These are phyloP conservation scores for Selaginella moellendorffii DNA, from an alignment of 75 land plant genomes.

Conservation along the genomic window DNA sequence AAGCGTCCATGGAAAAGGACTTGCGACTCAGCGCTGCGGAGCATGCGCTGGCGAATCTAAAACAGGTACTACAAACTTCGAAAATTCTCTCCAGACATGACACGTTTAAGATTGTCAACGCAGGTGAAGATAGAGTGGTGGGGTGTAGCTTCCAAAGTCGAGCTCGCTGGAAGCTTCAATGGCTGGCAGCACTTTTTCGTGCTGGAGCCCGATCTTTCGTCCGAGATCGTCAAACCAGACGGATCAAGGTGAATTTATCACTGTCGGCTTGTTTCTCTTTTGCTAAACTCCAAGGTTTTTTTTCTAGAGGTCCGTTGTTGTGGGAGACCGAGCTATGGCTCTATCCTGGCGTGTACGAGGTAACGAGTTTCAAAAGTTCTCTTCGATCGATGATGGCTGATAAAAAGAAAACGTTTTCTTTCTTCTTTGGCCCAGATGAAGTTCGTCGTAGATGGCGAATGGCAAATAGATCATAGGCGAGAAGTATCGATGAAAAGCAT, in stretches of 20 bases:
- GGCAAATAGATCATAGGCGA: conserved; percentile 32
- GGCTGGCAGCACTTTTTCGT: conserved; percentile 76
- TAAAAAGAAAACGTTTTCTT: conserved; percentile 1
- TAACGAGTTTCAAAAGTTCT: conserved; percentile 3
- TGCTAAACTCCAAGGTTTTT: neutral
- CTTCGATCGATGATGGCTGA: too few relatives aligned
- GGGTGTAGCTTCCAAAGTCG: conserved; percentile 52
- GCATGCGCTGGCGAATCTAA: conserved; percentile 42
- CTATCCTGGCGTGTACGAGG: conserved; percentile 82
- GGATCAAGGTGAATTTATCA: conserved; percentile 40
- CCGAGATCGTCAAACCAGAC: conserved; percentile 22
- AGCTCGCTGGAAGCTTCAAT: conserved; percentile 90
- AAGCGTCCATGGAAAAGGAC: conserved; percentile 40
- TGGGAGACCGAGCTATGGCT: conserved; percentile 65
- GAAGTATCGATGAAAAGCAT: conserved; percentile 16
- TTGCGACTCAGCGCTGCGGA: conserved; percentile 43
- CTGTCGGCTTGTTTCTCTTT: neutral
- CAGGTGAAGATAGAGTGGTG: conserved; percentile 66
- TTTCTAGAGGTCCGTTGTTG: conserved; percentile 35
- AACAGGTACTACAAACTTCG: conserved; percentile 27
- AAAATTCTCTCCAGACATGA: neutral
- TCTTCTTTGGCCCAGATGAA: conserved; percentile 34
- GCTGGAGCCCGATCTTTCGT: conserved; percentile 50
- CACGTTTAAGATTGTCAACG: neutral
- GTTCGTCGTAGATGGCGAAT: conserved; percentile 51